A percentile compares a stretch with the other conserved stretches of the same genome.
Evolutionary conservation across 352 stramenopile genomes (phyloP).

Genomic region (Pythium plurisporium): DNA sequence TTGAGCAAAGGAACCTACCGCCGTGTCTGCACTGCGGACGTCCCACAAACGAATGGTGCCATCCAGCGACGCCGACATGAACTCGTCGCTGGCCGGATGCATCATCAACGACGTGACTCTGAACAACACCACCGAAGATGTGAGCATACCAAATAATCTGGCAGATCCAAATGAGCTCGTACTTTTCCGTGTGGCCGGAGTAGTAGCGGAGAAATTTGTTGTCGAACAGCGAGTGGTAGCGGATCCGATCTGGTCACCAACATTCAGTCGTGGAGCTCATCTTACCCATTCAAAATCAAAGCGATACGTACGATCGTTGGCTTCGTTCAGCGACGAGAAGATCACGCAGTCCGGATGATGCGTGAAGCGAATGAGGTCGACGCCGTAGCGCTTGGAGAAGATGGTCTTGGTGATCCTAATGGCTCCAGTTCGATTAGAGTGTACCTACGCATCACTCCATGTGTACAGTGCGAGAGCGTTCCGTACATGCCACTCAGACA

Average conservation of each 20-base stretch:
- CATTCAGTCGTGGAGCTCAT: slow-evolving; percentile 3
- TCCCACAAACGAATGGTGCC: slow-evolving; percentile 79
- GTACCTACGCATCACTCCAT: neutral
- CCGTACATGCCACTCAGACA: slow-evolving; percentile 77
- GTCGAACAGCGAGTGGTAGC: slow-evolving; percentile 87
- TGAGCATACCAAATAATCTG: neutral
- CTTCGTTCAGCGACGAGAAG: slow-evolving; percentile 72
- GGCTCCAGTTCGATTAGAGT: neutral
- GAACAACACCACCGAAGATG: neutral
- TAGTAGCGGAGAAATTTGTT: slow-evolving; percentile 89
- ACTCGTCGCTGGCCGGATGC: slow-evolving; percentile 81
- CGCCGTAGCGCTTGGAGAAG: slow-evolving; percentile 79
- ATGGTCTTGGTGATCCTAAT: slow-evolving; percentile 80
- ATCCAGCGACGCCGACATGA: slow-evolving; percentile 77
- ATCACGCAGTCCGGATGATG: slow-evolving; percentile 84
- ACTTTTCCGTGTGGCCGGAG: slow-evolving; percentile 71
- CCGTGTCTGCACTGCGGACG: slow-evolving; percentile 58
- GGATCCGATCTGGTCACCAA: slow-evolving; percentile 55
- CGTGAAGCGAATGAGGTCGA: slow-evolving; percentile 73
- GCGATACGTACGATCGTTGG: slow-evolving; percentile 54
- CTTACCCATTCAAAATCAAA: neutral
- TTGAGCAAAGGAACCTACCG: slow-evolving; percentile 24
- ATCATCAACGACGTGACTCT: slow-evolving; percentile 85
- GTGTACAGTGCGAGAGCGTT: neutral
- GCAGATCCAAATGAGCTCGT: neutral